Evolutionary conservation across 768 basidiomycete species (phyloP), one percentile per base, ranked within the genome.

Genomic region (Pleurotus djamor): DNA sequence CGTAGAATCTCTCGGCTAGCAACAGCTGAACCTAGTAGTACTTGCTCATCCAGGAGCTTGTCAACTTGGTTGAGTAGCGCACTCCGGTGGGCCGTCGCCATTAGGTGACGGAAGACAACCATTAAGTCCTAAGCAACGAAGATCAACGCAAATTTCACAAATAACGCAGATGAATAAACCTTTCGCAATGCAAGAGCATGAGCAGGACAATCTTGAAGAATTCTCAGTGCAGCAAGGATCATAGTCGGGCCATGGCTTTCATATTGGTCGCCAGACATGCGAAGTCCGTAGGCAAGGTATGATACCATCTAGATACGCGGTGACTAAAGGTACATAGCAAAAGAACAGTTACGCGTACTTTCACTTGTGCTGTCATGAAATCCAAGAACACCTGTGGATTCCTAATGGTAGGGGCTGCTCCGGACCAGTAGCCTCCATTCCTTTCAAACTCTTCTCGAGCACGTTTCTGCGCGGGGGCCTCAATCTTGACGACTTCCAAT

Each of bases 121-220:
- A 96, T 86, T 51, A 98, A 77, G 68, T 98, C 96, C 93, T 96
- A 67, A 5, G 47, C 33, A 21, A 43, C 69, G 28, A 47, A 67
- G 66, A 55, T 59, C 52, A 51, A 47, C 17, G 52, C n/a, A 48
- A 37, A 49, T 10, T 28, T 21, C 38, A 17, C n/a, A n/a, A n/a
- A n/a, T n/a, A 8, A 9, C 50, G 13, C 41, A 17, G 43, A 50
- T 4, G 14, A 8, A 16, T 71, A 36, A 37, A 92, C 94, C 81
- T 90, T 94, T 74, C 96, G 81, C 16, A 93, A 81, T 7, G 84
- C 77, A 12, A 94, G 89, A 7, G 89, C 89, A 67, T 91, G 92
- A 0, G 89, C 81, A 41, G 97, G 96, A 68, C 95, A 95, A 70
- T 98, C 96, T 68, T 97, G 92, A 50, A 98, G 79, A 35, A 98